Percentiles rank a stretch among this genome's conserved stretches.
Evolutionary conservation across 2,329 filamentous ascomycete genomes (phyloP).

Genomic region (Scedosporium apiospermum): DNA sequence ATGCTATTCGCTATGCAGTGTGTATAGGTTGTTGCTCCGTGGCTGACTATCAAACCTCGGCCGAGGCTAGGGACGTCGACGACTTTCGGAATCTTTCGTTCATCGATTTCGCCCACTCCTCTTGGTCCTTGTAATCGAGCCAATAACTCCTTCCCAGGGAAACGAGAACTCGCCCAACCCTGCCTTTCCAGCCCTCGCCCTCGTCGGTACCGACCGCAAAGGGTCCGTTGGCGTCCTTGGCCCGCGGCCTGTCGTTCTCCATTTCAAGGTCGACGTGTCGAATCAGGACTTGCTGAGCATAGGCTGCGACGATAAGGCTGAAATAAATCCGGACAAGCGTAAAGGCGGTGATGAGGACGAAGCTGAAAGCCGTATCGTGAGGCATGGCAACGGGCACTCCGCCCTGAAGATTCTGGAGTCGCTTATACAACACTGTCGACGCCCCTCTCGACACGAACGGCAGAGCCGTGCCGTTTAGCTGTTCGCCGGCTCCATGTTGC

Average conservation of each 20-base stretch:
- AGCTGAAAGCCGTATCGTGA: constrained; percentile 62
- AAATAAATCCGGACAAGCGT: constrained; percentile 77
- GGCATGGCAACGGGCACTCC: constrained; percentile 16
- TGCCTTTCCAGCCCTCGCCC: constrained; percentile 70
- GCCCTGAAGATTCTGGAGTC: constrained; percentile 11
- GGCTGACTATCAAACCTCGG: background rate
- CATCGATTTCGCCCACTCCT: constrained; percentile 53
- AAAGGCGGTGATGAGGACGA: constrained; percentile 64
- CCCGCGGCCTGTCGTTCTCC: constrained; percentile 10
- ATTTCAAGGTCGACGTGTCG: constrained; percentile 37
- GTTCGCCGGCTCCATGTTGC: background rate
- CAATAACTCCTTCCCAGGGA: constrained; percentile 68
- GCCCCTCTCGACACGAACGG: background rate
- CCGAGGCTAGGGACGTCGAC: background rate
- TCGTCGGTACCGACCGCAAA: constrained; percentile 63
- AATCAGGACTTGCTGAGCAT: constrained; percentile 66
- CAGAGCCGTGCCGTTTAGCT: background rate
- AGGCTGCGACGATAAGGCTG: constrained; percentile 72
- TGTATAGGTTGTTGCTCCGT: background rate
- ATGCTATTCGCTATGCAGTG: background rate
- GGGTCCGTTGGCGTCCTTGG: constrained; percentile 33
- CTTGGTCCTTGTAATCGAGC: constrained; percentile 59
- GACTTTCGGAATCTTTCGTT: constrained; percentile 12
- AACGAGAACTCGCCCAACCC: constrained; percentile 71
- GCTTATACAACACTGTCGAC: background rate